Conservation (phyloP, 148 eudicot species). For the Hydrangea macrophylla region DNA sequence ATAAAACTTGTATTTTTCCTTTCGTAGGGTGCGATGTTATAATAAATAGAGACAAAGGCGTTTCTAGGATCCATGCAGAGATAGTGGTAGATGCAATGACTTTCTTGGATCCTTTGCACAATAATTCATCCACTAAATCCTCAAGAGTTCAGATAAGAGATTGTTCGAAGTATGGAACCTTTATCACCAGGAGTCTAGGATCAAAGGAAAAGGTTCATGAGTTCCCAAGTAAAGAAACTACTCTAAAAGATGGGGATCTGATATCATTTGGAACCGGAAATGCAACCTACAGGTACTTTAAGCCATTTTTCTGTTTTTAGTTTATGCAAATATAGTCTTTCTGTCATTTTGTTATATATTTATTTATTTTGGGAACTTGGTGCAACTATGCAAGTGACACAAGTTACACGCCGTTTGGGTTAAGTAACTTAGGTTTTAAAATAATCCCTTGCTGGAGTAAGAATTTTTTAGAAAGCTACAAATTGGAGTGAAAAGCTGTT, state of each 20-base stretch:
- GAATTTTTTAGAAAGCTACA: no score
- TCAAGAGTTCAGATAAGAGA: slow-evolving; percentile 70
- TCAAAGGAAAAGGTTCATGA: slow-evolving; percentile 75
- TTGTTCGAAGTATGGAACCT: slow-evolving; percentile 94
- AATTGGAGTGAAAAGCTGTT: no score
- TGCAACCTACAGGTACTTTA: slow-evolving; percentile 73
- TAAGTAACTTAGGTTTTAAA: no score
- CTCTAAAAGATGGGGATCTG: slow-evolving; percentile 68
- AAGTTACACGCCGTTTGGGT: neutral
- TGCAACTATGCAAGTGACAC: neutral
- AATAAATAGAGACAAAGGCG: slow-evolving; percentile 75
- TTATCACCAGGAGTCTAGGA: slow-evolving; percentile 34
- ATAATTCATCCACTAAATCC: slow-evolving; percentile 31
- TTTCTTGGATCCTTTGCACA: slow-evolving; percentile 33
- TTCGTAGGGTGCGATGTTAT: slow-evolving; percentile 83
- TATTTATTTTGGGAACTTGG: no score
- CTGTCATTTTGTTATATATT: neutral
- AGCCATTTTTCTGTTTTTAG: neutral
- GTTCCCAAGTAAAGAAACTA: slow-evolving; percentile 60
- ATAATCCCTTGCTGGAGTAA: no score
- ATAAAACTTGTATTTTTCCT: slow-evolving; percentile 1
- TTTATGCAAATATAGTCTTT: neutral
- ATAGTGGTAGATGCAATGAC: slow-evolving; percentile 68
- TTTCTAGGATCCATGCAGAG: slow-evolving; percentile 92
- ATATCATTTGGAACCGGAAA: slow-evolving; percentile 86